Evolutionary conservation across 2,329 filamentous ascomycete species (phyloP).

Genomic region (Onygenales sp.): DNA sequence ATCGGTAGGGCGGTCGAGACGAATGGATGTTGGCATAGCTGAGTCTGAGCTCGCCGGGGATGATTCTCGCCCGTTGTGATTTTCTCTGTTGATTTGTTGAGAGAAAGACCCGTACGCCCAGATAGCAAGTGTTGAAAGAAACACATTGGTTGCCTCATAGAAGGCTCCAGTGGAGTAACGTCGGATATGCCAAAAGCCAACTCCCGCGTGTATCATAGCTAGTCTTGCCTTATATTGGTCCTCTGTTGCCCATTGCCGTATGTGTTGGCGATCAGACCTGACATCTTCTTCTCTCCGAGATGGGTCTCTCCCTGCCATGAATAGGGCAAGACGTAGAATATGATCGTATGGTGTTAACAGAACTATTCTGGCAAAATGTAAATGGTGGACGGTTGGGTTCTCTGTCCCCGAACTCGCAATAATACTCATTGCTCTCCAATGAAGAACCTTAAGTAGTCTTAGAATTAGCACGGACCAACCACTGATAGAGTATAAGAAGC

Average conservation of each 20-base stretch:
- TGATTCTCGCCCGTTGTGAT: neutral
- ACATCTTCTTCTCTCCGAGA: constrained; percentile 9
- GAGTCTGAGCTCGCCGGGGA: neutral
- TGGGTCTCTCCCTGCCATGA: neutral
- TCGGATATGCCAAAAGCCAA: constrained; percentile 44
- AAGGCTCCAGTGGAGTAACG: constrained; percentile 41
- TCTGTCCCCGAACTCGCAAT: constrained; percentile 44
- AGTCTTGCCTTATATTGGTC: constrained; percentile 41
- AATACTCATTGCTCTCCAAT: constrained; percentile 48
- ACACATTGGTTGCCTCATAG: constrained; percentile 38
- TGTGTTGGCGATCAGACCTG: too few species aligned
- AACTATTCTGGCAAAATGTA: constrained; percentile 46
- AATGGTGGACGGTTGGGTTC: constrained; percentile 46
- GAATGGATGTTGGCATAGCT: constrained; percentile 34
- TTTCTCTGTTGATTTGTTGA: too few species aligned
- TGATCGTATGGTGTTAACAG: constrained; percentile 41
- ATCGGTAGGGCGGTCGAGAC: constrained; percentile 47
- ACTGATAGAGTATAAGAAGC: too few species aligned
- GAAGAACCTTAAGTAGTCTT: constrained; percentile 44
- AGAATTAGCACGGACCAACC: constrained; percentile 33
- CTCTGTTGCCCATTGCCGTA: too few species aligned
- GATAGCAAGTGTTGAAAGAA: constrained; percentile 37
- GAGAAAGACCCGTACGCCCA: constrained; percentile 33
- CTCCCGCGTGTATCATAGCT: constrained; percentile 46
- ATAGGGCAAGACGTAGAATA: constrained; percentile 33